Conservation (phyloP, 805 yeast genomes). For the Starmera amethionina region DNA sequence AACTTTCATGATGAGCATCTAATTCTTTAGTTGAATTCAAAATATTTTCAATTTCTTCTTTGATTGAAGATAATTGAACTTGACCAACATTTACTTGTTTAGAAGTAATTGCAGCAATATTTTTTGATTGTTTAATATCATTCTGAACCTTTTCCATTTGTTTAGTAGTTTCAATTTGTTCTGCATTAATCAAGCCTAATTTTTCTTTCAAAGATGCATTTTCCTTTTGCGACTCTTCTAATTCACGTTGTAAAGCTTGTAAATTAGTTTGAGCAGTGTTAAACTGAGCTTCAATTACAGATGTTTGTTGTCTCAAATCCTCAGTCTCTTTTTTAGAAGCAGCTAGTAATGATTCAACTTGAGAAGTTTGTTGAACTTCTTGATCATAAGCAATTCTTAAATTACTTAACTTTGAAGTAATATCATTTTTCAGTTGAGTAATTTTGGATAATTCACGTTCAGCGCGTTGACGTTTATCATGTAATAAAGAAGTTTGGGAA, state of each 20-base stretch:
- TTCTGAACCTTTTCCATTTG: constrained; percentile 42
- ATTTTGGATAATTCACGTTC: constrained; percentile 69
- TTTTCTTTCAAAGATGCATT: constrained; percentile 59
- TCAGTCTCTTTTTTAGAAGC: constrained; percentile 59
- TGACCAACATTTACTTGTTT: constrained; percentile 65
- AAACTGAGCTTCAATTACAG: constrained; percentile 69
- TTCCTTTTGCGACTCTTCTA: constrained; percentile 60
- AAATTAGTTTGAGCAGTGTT: constrained; percentile 61
- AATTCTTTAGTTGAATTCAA: constrained; percentile 23
- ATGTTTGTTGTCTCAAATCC: constrained; percentile 57
- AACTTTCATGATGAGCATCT: constrained; percentile 28
- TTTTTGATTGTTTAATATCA: constrained; percentile 52
- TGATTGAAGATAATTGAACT: constrained; percentile 34
- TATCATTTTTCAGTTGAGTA: constrained; percentile 55
- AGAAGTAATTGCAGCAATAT: constrained; percentile 52
- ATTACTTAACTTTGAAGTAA: constrained; percentile 58
- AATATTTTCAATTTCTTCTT: constrained; percentile 28
- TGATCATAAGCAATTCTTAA: constrained; percentile 65
- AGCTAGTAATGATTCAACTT: constrained; percentile 55
- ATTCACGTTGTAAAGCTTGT: constrained; percentile 45
- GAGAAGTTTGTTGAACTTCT: constrained; percentile 67
- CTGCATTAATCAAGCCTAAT: constrained; percentile 57
- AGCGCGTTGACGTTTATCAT: constrained; percentile 63
- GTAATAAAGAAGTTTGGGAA: constrained; percentile 59
- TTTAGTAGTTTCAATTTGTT: constrained; percentile 46